A percentile compares a stretch with the other conserved stretches of the same genome.
phyloP scores from a whole-genome alignment of 2,329 filamentous ascomycete species.

The Beauveria varroae region DNA sequence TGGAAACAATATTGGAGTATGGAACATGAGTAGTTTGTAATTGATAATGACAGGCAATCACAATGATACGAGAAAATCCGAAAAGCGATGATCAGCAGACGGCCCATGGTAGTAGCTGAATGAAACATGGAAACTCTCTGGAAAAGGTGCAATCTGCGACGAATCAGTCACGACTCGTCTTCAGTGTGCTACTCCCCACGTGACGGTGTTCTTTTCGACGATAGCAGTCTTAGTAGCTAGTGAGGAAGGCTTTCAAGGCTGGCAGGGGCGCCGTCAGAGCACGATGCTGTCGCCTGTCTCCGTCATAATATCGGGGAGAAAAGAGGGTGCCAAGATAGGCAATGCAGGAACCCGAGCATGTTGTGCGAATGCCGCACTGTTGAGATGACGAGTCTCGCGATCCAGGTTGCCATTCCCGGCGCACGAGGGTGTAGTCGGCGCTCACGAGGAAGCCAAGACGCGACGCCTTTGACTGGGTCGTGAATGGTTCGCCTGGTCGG shows the following conservation, averaged over 20 bases:
- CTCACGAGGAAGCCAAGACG: neutral
- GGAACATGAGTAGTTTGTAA: slow-evolving; percentile 7
- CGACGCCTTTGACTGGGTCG: slow-evolving; percentile 4
- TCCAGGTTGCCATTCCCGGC: neutral
- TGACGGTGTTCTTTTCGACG: neutral
- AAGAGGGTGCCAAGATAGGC: neutral
- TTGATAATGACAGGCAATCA: slow-evolving; percentile 10
- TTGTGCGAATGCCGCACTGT: neutral
- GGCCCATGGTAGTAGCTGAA: neutral
- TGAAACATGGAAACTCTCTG: neutral
- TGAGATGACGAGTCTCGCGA: neutral
- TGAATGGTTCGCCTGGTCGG: slow-evolving; percentile 12
- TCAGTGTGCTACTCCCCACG: neutral
- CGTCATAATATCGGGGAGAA: neutral
- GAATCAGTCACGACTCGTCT: neutral
- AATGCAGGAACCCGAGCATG: slow-evolving; percentile 6
- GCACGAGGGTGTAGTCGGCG: neutral
- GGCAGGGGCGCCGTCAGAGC: neutral
- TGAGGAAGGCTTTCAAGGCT: neutral
- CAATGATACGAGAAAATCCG: neutral
- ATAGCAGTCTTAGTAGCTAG: neutral
- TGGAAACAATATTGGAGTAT: slow-evolving; percentile 5
- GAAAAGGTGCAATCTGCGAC: neutral
- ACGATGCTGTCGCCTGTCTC: neutral
- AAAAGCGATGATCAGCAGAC: too few species aligned